Evolutionary conservation across 345 rosid species (phyloP).

Genomic region (Rhizophora apiculata): DNA sequence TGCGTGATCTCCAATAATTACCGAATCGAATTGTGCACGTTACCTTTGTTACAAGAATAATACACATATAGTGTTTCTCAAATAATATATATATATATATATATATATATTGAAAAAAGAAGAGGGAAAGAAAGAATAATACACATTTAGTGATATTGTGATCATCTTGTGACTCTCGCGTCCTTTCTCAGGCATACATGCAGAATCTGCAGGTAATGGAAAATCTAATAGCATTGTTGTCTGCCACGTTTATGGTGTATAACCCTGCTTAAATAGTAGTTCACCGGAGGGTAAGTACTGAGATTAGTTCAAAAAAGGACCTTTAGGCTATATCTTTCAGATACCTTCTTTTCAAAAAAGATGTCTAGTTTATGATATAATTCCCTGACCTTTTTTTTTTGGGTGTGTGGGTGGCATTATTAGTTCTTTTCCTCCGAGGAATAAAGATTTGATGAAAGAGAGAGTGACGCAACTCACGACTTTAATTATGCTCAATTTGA

Average conservation of each 20-base stretch:
- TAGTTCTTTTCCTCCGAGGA: neutral
- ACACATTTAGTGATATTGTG: no score
- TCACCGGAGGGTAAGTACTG: neutral
- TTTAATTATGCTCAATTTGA: slow-evolving; percentile 19
- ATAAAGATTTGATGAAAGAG: neutral
- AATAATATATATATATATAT: no score
- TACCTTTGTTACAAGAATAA: no score
- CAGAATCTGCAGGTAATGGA: no score
- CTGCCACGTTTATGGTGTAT: slow-evolving; percentile 1
- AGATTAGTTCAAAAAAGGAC: neutral
- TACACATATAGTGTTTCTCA: no score
- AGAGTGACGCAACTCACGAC: neutral
- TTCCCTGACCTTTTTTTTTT: neutral
- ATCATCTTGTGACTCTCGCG: no score
- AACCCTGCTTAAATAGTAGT: neutral
- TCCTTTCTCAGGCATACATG: neutral
- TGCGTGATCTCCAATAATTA: no score
- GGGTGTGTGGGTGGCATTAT: neutral
- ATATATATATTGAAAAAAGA: no score
- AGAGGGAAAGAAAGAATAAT: no score
- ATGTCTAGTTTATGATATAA: neutral
- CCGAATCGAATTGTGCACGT: no score
- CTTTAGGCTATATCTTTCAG: no score
- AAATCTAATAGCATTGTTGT: neutral
- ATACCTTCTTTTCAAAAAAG: no score